Percentiles rank a stretch among this genome's conserved stretches.
phyloP scores from a whole-genome alignment of 2,329 filamentous ascomycete species.

The Monosporascus sp. region DNA sequence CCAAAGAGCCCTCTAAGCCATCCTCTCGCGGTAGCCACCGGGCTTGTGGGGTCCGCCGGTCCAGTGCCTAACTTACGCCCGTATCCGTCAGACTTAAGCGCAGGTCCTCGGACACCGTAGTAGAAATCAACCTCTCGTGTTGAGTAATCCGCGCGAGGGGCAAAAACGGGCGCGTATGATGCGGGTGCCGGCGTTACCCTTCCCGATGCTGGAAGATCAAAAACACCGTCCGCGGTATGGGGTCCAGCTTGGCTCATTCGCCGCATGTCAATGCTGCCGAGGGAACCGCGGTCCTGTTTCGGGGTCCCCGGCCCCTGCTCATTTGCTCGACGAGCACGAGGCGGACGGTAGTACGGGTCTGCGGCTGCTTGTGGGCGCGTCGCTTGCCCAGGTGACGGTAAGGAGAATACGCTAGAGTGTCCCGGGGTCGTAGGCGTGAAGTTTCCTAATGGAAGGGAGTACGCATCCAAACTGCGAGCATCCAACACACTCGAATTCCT shows the following conservation, averaged over 20 bases:
- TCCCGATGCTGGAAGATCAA: conserved; percentile 36
- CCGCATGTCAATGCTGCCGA: conserved; percentile 33
- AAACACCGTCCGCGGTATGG: conserved; percentile 33
- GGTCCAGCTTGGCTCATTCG: conserved; percentile 32
- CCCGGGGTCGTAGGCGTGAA: conserved; percentile 70
- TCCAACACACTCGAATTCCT: conserved; percentile 53
- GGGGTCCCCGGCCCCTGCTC: conserved; percentile 28
- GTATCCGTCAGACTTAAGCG: conserved; percentile 73
- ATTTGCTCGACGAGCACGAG: conserved; percentile 62
- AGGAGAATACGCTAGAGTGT: conserved; percentile 67
- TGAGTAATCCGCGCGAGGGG: conserved; percentile 75
- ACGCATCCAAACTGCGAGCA: conserved; percentile 41
- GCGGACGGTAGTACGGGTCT: conserved; percentile 87
- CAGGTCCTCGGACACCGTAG: conserved; percentile 85
- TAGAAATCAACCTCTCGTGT: conserved; percentile 96
- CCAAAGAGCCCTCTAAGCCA: conserved; percentile 80
- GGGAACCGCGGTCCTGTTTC: conserved; percentile 30
- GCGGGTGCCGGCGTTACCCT: conserved; percentile 37
- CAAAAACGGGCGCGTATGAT: conserved; percentile 36
- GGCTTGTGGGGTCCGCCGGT: conserved; percentile 88
- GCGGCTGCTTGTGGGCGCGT: conserved; percentile 42
- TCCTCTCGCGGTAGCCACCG: conserved; percentile 80
- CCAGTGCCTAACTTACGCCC: conserved; percentile 87
- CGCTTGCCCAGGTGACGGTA: conserved; percentile 51
- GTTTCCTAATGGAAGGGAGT: conserved; percentile 46